Base-by-base conservation (phyloP, 441 rosid genomes). In the Adansonia gregorii region DNA sequence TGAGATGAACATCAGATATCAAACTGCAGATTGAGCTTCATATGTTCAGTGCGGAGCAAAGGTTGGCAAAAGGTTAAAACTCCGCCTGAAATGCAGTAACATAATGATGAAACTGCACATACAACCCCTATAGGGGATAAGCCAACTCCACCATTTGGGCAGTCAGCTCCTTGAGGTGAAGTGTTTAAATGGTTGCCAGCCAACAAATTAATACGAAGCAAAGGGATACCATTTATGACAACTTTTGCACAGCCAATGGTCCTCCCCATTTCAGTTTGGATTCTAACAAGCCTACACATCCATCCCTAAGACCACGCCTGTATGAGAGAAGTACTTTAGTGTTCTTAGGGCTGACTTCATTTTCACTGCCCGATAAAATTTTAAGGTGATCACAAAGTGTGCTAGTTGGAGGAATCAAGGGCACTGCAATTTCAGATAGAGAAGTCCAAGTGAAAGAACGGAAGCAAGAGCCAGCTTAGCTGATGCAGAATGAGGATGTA, bases 391-490 rank as follows among this genome's bases (percentile, higher is more conserved):
- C 91, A 82, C 94, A 92, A 45, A 96, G 93, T 77, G 88, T 87
- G 76, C 91, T 90, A 76, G 94, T 89, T 76, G 89, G 91, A 85
- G 99, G 99, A 82, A 96, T 90, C 90, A 96, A 85, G 83, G 97
- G 96, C 75, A 92, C 86, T 39, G 97, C 94, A 74, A 88, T 89
- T 82, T 90, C 98, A 54, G 88, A 85, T 81, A 96, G 83, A 10
- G 94, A 84, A 80, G 97, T 85, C 94, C 99, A 85, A 96, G 99
- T 73, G 94, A 92, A 72, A 96, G 87, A 84, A 96, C 91, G 73
- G 98, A 93, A 77, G 99, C 93, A 78, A 94, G 82, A 82, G 98
- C 95, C 81, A 94, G 88, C 99, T 92, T 96, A 76, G 98, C 97
- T 79, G 98, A 88, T 24, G 98, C 91, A 82, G 87, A 87, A 79